phyloP scores from a whole-genome alignment of 1,284 basidiomycete genomes.

The Volvariella surrecta region DNA sequence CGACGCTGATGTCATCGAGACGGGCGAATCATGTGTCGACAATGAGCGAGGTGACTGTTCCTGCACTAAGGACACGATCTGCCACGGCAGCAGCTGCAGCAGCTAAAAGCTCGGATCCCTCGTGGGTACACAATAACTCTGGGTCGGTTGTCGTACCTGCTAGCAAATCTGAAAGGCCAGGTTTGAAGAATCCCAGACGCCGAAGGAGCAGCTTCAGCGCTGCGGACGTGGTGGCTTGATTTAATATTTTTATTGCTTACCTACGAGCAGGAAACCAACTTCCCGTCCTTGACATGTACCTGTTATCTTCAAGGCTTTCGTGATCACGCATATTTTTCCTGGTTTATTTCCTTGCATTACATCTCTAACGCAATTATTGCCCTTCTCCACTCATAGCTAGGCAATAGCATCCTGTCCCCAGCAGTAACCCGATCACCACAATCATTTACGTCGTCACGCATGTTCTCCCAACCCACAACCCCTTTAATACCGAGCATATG shows the following conservation, averaged over 20 bases:
- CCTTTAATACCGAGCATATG: too few species aligned
- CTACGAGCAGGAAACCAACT: neutral
- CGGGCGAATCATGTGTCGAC: slow-evolving; percentile 43
- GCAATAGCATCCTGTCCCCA: too few species aligned
- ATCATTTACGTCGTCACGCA: too few species aligned
- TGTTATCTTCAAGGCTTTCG: neutral
- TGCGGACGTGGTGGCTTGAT: slow-evolving; percentile 66
- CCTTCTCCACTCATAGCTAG: too few species aligned
- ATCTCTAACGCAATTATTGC: too few species aligned
- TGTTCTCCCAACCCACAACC: too few species aligned
- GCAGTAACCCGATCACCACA: too few species aligned
- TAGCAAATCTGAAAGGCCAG: slow-evolving; percentile 61
- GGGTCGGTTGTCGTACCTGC: slow-evolving; percentile 60
- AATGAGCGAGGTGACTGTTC: slow-evolving; percentile 39
- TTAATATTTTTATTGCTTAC: slow-evolving; percentile 6
- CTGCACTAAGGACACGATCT: slow-evolving; percentile 24
- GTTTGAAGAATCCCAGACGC: slow-evolving; percentile 57
- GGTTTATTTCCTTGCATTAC: neutral
- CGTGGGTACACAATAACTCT: slow-evolving; percentile 65
- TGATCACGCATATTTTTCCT: neutral
- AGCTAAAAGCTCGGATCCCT: slow-evolving; percentile 31
- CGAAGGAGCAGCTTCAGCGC: slow-evolving; percentile 77
- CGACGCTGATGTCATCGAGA: slow-evolving; percentile 54
- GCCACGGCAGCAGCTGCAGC: slow-evolving; percentile 16
- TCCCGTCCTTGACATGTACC: neutral